These are phyloP conservation scores for Lodderomyces theae DNA, from an alignment of 1,139 yeast species.

Conservation along the genomic window DNA sequence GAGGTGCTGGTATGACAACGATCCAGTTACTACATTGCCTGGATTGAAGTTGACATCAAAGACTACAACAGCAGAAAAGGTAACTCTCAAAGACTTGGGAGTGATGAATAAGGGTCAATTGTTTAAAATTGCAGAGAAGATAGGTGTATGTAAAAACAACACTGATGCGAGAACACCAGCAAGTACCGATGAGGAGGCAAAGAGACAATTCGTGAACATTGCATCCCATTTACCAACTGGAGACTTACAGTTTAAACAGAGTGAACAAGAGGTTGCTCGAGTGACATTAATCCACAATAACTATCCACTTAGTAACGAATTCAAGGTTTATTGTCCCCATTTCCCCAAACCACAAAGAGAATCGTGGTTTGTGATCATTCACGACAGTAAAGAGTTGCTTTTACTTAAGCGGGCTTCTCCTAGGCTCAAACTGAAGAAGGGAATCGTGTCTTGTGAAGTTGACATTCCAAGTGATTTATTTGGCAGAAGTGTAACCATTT, in stretches of 20 bases:
- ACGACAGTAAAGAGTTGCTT: constrained; percentile 52
- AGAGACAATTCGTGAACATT: constrained; percentile 39
- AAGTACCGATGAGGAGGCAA: constrained; percentile 17
- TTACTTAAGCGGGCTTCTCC: constrained; percentile 71
- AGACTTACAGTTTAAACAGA: constrained; percentile 33
- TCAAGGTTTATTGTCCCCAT: constrained; percentile 69
- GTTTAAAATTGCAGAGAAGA: constrained; percentile 29
- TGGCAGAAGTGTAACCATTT: constrained; percentile 44
- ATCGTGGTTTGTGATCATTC: constrained; percentile 81
- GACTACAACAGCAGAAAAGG: constrained; percentile 20
- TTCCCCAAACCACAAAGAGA: constrained; percentile 93
- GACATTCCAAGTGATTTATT: constrained; percentile 49
- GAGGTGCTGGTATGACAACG: constrained; percentile 81
- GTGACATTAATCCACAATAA: constrained; percentile 55
- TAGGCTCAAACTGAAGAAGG: constrained; percentile 39
- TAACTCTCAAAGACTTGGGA: constrained; percentile 9
- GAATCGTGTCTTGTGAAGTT: constrained; percentile 42
- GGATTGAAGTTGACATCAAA: constrained; percentile 48
- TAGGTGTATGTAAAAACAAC: not conserved
- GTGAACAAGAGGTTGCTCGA: constrained; percentile 28
- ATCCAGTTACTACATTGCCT: constrained; percentile 67
- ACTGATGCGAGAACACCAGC: not conserved
- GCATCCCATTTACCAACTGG: constrained; percentile 52
- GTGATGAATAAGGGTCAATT: constrained; percentile 25
- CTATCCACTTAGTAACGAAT: constrained; percentile 53